Conservation (phyloP, 169 alveolate species). For the Amoebophrya sp. region DNA sequence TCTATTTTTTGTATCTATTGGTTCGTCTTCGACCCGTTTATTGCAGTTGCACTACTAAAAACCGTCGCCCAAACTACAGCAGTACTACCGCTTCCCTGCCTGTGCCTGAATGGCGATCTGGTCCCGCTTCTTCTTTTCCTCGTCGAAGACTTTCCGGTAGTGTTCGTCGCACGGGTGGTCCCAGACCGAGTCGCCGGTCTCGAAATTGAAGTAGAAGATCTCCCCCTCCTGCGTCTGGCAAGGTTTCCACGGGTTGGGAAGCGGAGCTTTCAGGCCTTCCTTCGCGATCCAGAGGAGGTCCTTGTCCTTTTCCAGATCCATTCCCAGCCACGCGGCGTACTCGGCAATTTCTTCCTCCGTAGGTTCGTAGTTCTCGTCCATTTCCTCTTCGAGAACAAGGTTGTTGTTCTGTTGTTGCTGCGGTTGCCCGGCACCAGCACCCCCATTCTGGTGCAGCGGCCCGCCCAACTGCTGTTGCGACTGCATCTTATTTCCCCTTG, state of each 20-base stretch:
- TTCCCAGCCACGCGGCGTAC: constrained; percentile 75
- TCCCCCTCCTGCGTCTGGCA: constrained; percentile 62
- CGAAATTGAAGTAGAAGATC: constrained; percentile 60
- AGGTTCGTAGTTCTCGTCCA: constrained; percentile 75
- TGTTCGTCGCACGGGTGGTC: constrained; percentile 76
- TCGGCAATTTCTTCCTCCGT: constrained; percentile 69
- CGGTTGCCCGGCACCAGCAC: not conserved
- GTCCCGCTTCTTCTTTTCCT: constrained; percentile 49
- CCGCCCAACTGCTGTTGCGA: too few relatives aligned
- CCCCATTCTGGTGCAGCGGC: too few relatives aligned
- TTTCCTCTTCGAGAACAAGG: constrained; percentile 63
- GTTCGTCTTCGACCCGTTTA: too few relatives aligned
- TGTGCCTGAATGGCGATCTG: too few relatives aligned
- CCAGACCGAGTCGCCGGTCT: constrained; percentile 50
- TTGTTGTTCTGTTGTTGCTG: not conserved
- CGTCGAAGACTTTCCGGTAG: constrained; percentile 58
- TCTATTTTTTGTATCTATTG: too few relatives aligned
- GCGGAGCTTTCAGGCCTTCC: constrained; percentile 64
- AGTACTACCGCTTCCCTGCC: too few relatives aligned
- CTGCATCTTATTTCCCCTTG: too few relatives aligned
- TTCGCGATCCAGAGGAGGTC: constrained; percentile 68
- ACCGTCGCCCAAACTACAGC: too few relatives aligned
- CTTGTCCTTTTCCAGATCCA: constrained; percentile 56
- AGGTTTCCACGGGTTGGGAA: constrained; percentile 73
- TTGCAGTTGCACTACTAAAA: too few relatives aligned